These are phyloP conservation scores for Sphagnum tenellum DNA, from an alignment of 225 moss, liverwort and hornwort species.

Conservation along the genomic window DNA sequence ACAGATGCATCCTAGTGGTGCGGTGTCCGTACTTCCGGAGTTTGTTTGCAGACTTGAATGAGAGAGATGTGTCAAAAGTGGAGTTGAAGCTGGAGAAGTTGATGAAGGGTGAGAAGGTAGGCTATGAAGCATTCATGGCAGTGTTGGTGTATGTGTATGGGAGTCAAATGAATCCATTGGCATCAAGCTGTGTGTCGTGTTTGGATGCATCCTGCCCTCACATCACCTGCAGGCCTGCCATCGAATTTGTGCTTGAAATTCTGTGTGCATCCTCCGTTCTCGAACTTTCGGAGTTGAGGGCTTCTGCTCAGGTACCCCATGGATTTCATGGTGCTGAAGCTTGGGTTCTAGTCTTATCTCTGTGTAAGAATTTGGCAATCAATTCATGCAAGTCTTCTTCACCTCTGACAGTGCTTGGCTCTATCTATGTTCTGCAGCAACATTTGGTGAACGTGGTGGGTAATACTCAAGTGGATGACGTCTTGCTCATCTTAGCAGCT, in stretches of 20 bases:
- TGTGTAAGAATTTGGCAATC: too few relatives aligned
- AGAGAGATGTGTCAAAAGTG: constrained; percentile 16
- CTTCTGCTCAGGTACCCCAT: constrained; percentile 49
- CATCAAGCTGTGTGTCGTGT: constrained; percentile 23
- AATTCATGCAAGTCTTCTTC: too few relatives aligned
- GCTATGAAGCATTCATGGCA: constrained; percentile 49
- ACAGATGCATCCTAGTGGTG: constrained; percentile 59
- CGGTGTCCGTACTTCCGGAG: constrained; percentile 58
- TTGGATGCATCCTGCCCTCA: constrained; percentile 48
- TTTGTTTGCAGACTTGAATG: constrained; percentile 14
- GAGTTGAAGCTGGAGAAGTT: constrained; percentile 45
- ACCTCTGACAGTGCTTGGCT: too few relatives aligned
- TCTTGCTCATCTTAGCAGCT: constrained; percentile 27
- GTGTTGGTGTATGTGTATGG: constrained; percentile 65
- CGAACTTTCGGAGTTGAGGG: constrained; percentile 42
- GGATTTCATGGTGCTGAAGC: too few relatives aligned
- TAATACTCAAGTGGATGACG: constrained; percentile 22
- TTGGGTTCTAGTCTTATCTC: too few relatives aligned
- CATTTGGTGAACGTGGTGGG: constrained; percentile 18
- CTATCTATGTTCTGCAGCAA: constrained; percentile 6
- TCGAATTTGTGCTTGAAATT: constrained; percentile 61
- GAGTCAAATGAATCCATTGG: constrained; percentile 39
- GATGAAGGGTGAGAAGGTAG: constrained; percentile 39
- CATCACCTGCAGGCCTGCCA: constrained; percentile 54
- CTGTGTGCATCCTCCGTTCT: constrained; percentile 50